Evolutionary conservation across 1,139 yeast species (phyloP), one percentile per base, ranked within the genome.

Genomic region (Diutina mesorugosa): DNA sequence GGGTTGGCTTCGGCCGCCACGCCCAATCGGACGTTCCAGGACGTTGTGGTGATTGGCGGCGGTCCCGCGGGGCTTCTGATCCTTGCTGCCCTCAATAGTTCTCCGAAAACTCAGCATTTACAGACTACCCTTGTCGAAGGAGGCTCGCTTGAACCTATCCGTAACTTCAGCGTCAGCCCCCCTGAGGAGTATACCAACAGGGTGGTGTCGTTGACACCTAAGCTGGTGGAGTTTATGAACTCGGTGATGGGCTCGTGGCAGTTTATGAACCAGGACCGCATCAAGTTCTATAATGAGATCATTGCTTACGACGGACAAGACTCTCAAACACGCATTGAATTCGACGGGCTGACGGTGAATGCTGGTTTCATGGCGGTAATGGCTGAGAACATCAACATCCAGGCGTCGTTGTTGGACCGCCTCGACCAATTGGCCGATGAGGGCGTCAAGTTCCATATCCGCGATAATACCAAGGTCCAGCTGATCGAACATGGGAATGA

Each of bases 41-140:
- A 93, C 67, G 83, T 95, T 29, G 85, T 89, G 12, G 87, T 93
- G 58, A 87, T 95, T 54, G 99, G 99, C 30, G 99, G 96, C 6
- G 99, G 99, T 0, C 97, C 98, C 0, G 98, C 99, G 0, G 99
- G 99, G 0, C 72, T 93, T 57, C 85, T 97, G 1, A 73, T 93
- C 47, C 84, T 95, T 2, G 79, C 96, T 0, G 95, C 96, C 0
- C 85, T 66, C 78, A 76, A 87, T 66, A 77, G 79, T 62, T 84
- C 91, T 1, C 83, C 85, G 9, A 69, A 75, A 47, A 80, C 96
- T 4, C 73, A 72, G 32, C 76, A 81, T 57, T 75, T 90, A 55
- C 76, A 78, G 56, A 80, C 95, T 55, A 80, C 85, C 0, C 72
- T 93, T 56, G 76, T 93, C 16, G 99, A 93, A 69, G 91, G 87